Conservation (phyloP, 441 rosid genomes). For the Pelargonium myrrhifolium region DNA sequence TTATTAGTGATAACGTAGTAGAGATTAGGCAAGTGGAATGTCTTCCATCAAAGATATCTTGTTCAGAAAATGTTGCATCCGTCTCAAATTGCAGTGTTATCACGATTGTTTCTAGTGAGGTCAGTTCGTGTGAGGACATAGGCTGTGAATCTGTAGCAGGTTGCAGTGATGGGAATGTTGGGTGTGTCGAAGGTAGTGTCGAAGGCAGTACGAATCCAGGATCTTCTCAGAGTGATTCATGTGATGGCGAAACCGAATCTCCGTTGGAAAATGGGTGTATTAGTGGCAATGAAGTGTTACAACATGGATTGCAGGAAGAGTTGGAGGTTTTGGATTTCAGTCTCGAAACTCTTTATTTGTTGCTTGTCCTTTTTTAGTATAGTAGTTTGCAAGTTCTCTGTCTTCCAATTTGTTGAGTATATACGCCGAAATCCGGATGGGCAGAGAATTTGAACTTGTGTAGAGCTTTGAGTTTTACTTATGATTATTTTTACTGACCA, state of each 20-base stretch:
- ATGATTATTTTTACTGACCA: background rate
- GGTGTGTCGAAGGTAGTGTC: slow-evolving; percentile 25
- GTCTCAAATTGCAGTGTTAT: slow-evolving; percentile 29
- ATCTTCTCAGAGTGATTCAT: slow-evolving; percentile 38
- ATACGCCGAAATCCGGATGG: background rate
- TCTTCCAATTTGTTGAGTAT: too few species aligned
- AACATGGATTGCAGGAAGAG: slow-evolving; percentile 26
- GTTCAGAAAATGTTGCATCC: slow-evolving; percentile 13
- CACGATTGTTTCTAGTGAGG: slow-evolving; percentile 25
- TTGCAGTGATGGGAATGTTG: slow-evolving; percentile 36
- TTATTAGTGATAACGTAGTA: slow-evolving; percentile 27
- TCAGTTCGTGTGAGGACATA: slow-evolving; percentile 30
- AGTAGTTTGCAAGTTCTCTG: background rate
- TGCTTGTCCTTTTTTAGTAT: background rate
- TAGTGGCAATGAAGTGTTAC: slow-evolving; percentile 19
- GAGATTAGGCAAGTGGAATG: slow-evolving; percentile 13
- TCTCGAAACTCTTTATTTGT: slow-evolving; percentile 11
- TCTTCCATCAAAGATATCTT: slow-evolving; percentile 8
- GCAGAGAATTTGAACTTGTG: background rate
- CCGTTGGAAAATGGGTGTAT: slow-evolving; percentile 22
- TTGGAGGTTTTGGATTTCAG: slow-evolving; percentile 45
- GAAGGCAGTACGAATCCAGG: slow-evolving; percentile 35
- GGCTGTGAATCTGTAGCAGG: slow-evolving; percentile 33
- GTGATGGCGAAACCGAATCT: slow-evolving; percentile 38
- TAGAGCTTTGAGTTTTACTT: background rate